Evolutionary conservation across 2,329 filamentous ascomycete species (phyloP).

Genomic region (Fusarium paranaense): DNA sequence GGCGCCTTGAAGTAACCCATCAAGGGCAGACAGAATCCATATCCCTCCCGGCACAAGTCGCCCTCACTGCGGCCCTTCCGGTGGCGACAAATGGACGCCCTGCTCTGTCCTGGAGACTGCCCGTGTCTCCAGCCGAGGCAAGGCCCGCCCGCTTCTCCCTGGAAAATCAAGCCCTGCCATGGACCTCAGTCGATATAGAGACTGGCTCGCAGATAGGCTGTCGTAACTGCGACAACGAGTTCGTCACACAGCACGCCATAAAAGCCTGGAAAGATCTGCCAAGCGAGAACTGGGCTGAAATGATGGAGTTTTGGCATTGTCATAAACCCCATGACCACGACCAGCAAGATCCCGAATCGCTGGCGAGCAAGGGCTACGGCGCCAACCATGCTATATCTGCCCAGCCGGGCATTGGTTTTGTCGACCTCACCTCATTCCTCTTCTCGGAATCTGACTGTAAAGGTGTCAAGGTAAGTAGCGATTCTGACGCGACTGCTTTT

Average conservation of each 20-base stretch:
- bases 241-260: slow-evolving; percentile 56
- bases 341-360: slow-evolving; percentile 57
- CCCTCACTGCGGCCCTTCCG: slow-evolving; percentile 51
- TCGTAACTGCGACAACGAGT: slow-evolving; percentile 51
- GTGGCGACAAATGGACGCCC: slow-evolving; percentile 47
- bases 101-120: slow-evolving; percentile 67
- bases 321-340: slow-evolving; percentile 83
- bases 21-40: slow-evolving; percentile 51
- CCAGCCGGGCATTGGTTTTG: slow-evolving; percentile 75
- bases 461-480: slow-evolving; percentile 51
- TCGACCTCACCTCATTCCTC: slow-evolving; percentile 84
- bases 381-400: slow-evolving; percentile 80
- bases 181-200: slow-evolving; percentile 65
- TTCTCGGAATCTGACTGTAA: slow-evolving; percentile 75
- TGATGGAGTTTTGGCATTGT: slow-evolving; percentile 99
- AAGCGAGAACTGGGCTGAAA: slow-evolving; percentile 98
- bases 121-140: slow-evolving; percentile 48
- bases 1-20: slow-evolving; percentile 61
- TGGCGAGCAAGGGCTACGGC: slow-evolving; percentile 81
- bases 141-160: slow-evolving; percentile 43
- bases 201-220: slow-evolving; percentile 56
- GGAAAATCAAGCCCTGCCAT: slow-evolving; percentile 61
- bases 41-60: slow-evolving; percentile 58
- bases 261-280: slow-evolving; percentile 89
- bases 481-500: slow-evolving; percentile 24